Base-by-base conservation (phyloP, 176 grass and related monocot species). In the Cenchrus americanus region DNA sequence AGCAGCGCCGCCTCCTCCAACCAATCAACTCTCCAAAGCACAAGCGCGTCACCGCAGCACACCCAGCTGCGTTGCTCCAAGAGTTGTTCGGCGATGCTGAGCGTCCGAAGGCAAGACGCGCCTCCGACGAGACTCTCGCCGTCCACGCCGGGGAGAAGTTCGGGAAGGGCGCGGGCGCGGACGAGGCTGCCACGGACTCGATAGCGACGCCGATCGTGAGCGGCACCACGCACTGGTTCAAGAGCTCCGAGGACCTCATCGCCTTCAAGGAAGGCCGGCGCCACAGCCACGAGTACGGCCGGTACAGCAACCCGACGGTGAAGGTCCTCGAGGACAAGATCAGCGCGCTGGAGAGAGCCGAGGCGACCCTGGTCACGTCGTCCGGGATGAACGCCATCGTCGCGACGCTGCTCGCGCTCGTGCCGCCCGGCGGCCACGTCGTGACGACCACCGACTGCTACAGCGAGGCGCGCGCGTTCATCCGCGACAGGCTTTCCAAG, bases 371-470 rank as follows among this genome's bases (percentile, higher is more conserved):
- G 8, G 93, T 97, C n/a, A 92, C 91, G 8, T 88, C 92, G 14
- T 97, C 92, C 42, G 90, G 94, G 19, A 97, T 94, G 94, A 94
- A 97, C 71, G 94, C 94, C 41, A 97, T 92, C 72, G 89, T 97
- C 49, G 85, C 89, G 4, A 94, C 87, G 54, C 84, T 97, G 11
- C 80, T 86, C 5, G 60, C 87, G 5, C 84, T 97, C 14, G 91
- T 97, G 40, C 84, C 86, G 32, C 86, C 86, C 1, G 94, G 88
- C 11, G 88, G 92, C 55, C 94, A 97, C 42, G 83, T 97, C 10
- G 51, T 97, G 22, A 91, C 86, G 2, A 94, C 94, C 0, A 87
- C 81, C 17, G 94, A 97, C 43, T 94, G 92, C 82, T 97, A 97
- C 77, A 89, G 94, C 30, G 89, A 97, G 78, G 93, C 90, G 0